These are phyloP conservation scores for Aspergillus terreus DNA, from an alignment of 2,329 filamentous ascomycete species.

Conservation along the genomic window DNA sequence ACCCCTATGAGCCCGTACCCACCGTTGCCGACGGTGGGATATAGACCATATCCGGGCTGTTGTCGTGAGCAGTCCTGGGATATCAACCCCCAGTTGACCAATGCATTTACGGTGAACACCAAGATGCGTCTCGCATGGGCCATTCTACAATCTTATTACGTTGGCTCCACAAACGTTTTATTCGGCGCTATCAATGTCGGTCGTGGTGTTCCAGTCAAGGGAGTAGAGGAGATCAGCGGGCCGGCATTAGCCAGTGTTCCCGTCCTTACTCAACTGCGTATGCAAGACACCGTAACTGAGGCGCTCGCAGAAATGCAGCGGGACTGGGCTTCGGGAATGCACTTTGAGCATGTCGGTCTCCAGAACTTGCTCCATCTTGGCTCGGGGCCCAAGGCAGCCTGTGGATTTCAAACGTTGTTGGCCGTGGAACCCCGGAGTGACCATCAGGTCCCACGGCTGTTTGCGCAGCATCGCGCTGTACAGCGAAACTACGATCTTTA, in stretches of 20 bases:
- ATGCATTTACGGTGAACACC: constrained; percentile 3
- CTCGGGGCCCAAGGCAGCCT: constrained; percentile 12
- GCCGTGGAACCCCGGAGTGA: constrained; percentile 12
- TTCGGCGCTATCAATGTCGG: constrained; percentile 12
- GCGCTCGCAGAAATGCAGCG: constrained; percentile 4
- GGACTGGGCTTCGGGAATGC: constrained; percentile 10
- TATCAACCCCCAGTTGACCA: not conserved
- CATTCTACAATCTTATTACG: constrained; percentile 10
- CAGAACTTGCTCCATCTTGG: constrained; percentile 16
- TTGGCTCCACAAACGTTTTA: constrained; percentile 5
- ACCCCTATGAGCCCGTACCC: constrained; percentile 1
- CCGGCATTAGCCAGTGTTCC: constrained; percentile 10
- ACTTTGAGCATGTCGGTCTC: constrained; percentile 13
- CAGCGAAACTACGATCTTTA: constrained; percentile 11
- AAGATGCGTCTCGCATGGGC: constrained; percentile 14
- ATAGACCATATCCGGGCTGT: constrained; percentile 2
- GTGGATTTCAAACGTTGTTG: constrained; percentile 16
- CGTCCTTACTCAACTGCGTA: constrained; percentile 1
- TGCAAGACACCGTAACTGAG: not conserved
- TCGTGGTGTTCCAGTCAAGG: constrained; percentile 6
- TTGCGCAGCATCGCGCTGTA: constrained; percentile 1
- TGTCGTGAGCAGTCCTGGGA: not conserved
- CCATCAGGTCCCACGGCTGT: constrained; percentile 6
- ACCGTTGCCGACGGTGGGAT: constrained; percentile 1
- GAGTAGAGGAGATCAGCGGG: constrained; percentile 9